Conservation (phyloP, 306 rosid species). For the Phaseolus lunatus region DNA sequence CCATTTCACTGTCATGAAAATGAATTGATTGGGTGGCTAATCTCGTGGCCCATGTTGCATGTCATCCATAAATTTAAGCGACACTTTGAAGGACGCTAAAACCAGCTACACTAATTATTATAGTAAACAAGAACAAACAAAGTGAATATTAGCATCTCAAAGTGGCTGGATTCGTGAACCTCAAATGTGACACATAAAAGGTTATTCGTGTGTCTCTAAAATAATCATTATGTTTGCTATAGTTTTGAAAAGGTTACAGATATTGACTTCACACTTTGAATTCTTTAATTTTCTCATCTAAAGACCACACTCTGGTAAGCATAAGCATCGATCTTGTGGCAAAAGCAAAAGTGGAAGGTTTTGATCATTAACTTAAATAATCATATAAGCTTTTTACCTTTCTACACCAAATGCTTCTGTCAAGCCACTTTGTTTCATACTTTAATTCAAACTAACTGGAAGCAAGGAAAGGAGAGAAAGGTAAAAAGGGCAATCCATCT, state of each 20-base stretch:
- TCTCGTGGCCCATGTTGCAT: not conserved
- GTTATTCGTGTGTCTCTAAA: conserved; percentile 9
- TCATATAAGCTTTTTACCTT: conserved; percentile 28
- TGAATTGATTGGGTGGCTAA: conserved; percentile 27
- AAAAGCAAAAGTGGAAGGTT: conserved; percentile 44
- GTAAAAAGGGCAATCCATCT: conserved; percentile 40
- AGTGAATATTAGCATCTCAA: not conserved
- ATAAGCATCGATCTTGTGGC: conserved; percentile 30
- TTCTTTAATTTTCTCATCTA: conserved; percentile 35
- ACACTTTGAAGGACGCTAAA: not conserved
- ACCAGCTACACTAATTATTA: not conserved
- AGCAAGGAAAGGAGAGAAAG: conserved; percentile 36
- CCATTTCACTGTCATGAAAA: conserved; percentile 23
- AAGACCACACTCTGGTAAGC: conserved; percentile 21
- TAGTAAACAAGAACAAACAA: not conserved
- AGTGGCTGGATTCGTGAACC: conserved; percentile 21
- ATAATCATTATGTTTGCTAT: not conserved
- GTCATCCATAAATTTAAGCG: not conserved
- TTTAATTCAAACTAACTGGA: conserved; percentile 50
- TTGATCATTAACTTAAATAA: conserved; percentile 39
- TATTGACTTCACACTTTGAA: conserved; percentile 11
- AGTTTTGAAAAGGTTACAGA: conserved; percentile 23
- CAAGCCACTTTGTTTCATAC: conserved; percentile 39
- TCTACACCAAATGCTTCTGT: conserved; percentile 3
- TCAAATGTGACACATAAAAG: conserved; percentile 17